These are phyloP conservation scores for Blastomyces percursus DNA, from an alignment of 2,329 filamentous ascomycete genomes.

Conservation along the genomic window DNA sequence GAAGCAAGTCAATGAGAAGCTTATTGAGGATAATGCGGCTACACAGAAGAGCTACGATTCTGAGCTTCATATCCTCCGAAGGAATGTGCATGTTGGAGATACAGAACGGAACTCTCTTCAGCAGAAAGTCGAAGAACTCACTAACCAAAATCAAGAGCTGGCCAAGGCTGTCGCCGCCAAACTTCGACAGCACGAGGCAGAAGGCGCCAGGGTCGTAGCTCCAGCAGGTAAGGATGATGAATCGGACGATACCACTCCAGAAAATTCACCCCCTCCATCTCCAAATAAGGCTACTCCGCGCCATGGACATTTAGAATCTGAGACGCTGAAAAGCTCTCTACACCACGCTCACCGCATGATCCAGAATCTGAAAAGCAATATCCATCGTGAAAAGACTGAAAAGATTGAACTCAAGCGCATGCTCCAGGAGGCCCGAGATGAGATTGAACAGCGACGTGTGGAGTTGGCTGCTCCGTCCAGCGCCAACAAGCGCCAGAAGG, in stretches of 20 bases:
- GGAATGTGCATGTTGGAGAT: conserved; percentile 67
- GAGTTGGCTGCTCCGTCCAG: conserved; percentile 38
- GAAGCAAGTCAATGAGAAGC: conserved; percentile 64
- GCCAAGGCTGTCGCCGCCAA: conserved; percentile 72
- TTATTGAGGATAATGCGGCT: conserved; percentile 68
- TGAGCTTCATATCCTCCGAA: conserved; percentile 72
- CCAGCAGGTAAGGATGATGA: conserved; percentile 55
- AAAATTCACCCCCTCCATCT: conserved; percentile 81
- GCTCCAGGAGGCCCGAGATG: conserved; percentile 88
- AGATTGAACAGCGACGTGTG: conserved; percentile 57
- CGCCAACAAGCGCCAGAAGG: conserved; percentile 46
- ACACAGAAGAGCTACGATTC: conserved; percentile 75
- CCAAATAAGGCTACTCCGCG: conserved; percentile 85
- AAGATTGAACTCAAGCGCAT: conserved; percentile 92
- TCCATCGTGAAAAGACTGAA: conserved; percentile 96
- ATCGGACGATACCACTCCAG: conserved; percentile 62
- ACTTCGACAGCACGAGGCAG: conserved; percentile 54
- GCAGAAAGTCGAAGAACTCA: conserved; percentile 77
- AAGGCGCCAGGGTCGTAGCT: conserved; percentile 47
- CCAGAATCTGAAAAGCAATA: conserved; percentile 84
- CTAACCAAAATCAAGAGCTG: conserved; percentile 80
- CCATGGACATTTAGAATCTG: conserved; percentile 83
- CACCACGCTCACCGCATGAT: conserved; percentile 95
- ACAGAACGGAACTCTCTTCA: conserved; percentile 67
- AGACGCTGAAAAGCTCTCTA: conserved; percentile 88